Percentiles rank a stretch among this genome's conserved stretches.
These are phyloP conservation scores for Xylaria nigripes DNA, from an alignment of 495 filamentous ascomycete species.

Conservation along the genomic window DNA sequence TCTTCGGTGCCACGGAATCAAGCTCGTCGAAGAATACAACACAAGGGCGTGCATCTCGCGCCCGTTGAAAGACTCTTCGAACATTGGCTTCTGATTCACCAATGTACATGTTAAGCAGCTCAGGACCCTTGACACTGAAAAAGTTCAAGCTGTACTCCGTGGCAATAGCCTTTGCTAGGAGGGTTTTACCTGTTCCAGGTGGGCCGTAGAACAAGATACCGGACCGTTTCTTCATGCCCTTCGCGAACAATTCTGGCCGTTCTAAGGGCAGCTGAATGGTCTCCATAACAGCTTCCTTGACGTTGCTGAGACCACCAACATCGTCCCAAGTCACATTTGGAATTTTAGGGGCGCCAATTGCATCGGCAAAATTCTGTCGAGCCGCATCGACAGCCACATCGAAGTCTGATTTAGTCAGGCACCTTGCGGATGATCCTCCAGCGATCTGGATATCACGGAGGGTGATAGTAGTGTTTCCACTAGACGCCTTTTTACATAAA, in stretches of 20 bases:
- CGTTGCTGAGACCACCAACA: slow-evolving; percentile 85
- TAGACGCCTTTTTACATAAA: slow-evolving; percentile 43
- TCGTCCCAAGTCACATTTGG: slow-evolving; percentile 96
- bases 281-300: slow-evolving; percentile 92
- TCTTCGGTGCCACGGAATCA: slow-evolving; percentile 93
- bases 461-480: slow-evolving; percentile 42
- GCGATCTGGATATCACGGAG: slow-evolving; percentile 78
- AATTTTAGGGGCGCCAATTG: slow-evolving; percentile 96
- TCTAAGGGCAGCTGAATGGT: slow-evolving; percentile 93
- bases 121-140: slow-evolving; percentile 96
- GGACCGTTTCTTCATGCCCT: slow-evolving; percentile 97
- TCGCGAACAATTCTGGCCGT: slow-evolving; percentile 88
- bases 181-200: slow-evolving; percentile 91
- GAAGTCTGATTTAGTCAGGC: slow-evolving; percentile 80
- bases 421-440: slow-evolving; percentile 72
- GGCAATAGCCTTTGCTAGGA: slow-evolving; percentile 94
- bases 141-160: slow-evolving; percentile 98
- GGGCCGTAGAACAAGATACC: slow-evolving; percentile 98
- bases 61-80: slow-evolving; percentile 88
- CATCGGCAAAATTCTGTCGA: slow-evolving; percentile 93
- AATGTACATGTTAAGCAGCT: slow-evolving; percentile 98
- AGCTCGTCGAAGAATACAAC: slow-evolving; percentile 99
- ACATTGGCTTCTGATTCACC: slow-evolving; percentile 98
- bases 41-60: slow-evolving; percentile 89
- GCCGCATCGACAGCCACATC: slow-evolving; percentile 86